A percentile compares a stretch with the other conserved stretches of the same genome.
Evolutionary conservation across 805 yeast species (phyloP).

Genomic region (Wickerhamiella kurtzmanii): DNA sequence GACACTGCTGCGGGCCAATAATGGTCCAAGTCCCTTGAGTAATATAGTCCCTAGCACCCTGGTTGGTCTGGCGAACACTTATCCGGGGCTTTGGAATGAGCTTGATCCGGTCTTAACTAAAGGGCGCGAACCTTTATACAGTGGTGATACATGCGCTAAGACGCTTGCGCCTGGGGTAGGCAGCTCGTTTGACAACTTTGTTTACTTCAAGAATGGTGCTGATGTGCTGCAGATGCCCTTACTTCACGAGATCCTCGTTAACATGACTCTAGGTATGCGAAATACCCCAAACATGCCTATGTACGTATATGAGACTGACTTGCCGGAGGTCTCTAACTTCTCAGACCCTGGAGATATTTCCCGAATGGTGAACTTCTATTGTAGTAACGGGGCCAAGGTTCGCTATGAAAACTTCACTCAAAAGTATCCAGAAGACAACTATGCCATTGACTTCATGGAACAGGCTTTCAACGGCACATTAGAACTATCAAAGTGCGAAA

Average conservation of each 20-base stretch:
- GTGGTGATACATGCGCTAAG: background rate
- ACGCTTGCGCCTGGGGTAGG: background rate
- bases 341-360: background rate
- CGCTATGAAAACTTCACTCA: background rate
- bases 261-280: background rate
- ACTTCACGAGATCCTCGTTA: background rate
- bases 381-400: background rate
- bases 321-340: background rate
- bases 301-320: background rate
- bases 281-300: background rate
- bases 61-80: background rate
- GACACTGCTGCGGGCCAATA: background rate
- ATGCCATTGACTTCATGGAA: background rate
- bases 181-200: background rate
- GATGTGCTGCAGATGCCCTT: background rate
- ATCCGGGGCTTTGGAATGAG: background rate
- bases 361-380: background rate
- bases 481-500: background rate
- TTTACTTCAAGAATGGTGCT: background rate
- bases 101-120: background rate
- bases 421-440: background rate
- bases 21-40: no score
- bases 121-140: background rate
- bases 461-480: background rate
- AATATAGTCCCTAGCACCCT: background rate